Conservation (phyloP, 768 basidiomycete species). For the Mycena indigotica region DNA sequence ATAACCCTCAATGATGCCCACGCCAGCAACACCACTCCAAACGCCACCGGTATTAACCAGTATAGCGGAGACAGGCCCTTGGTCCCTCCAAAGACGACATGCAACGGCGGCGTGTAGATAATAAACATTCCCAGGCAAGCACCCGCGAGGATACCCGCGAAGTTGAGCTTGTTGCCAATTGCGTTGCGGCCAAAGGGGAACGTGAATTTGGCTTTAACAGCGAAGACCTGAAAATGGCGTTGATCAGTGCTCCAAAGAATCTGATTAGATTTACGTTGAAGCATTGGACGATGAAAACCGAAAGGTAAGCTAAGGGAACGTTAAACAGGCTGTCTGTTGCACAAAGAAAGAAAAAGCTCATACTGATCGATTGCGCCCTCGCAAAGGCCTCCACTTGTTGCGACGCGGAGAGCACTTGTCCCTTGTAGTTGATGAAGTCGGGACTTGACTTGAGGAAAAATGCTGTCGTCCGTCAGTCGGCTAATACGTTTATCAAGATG, state of each 20-base stretch:
- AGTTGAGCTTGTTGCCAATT: constrained; percentile 65
- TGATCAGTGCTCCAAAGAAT: no score
- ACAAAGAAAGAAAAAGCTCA: constrained; percentile 8
- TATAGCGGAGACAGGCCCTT: constrained; percentile 60
- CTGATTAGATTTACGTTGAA: constrained; percentile 52
- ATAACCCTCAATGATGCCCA: constrained; percentile 65
- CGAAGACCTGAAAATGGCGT: constrained; percentile 53
- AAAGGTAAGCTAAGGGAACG: constrained; percentile 50
- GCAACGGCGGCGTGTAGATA: constrained; percentile 69
- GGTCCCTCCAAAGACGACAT: constrained; percentile 68
- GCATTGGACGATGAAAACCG: constrained; percentile 68
- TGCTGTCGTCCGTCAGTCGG: constrained; percentile 27
- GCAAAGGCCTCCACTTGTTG: constrained; percentile 61
- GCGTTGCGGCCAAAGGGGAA: constrained; percentile 64
- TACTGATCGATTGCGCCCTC: constrained; percentile 64
- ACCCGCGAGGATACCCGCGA: constrained; percentile 61
- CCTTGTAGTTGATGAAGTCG: constrained; percentile 57
- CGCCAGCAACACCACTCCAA: constrained; percentile 54
- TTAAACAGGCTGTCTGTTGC: background rate
- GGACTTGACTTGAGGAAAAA: constrained; percentile 54
- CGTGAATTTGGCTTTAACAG: constrained; percentile 63
- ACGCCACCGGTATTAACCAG: constrained; percentile 67
- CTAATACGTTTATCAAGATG: background rate
- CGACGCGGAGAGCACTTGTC: constrained; percentile 44
- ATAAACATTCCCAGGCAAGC: constrained; percentile 68